Conservation (phyloP, 2,329 filamentous ascomycete genomes). For the Hymenoscyphus salicellus region DNA sequence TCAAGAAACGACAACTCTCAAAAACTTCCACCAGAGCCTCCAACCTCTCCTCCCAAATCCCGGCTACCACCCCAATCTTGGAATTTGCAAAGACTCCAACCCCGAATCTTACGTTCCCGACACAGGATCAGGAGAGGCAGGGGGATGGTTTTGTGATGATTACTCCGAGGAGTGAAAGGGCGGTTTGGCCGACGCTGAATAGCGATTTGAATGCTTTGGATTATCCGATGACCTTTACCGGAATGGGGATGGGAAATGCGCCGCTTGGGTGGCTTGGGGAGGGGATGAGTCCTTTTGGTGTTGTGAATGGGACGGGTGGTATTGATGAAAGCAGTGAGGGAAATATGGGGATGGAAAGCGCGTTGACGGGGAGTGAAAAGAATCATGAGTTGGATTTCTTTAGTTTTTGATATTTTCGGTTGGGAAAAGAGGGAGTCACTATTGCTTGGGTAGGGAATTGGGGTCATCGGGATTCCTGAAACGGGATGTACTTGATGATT, state of each 20-base stretch:
- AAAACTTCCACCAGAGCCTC: slow-evolving; percentile 12
- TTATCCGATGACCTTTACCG: slow-evolving; percentile 21
- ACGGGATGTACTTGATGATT: background rate
- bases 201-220: slow-evolving; percentile 18
- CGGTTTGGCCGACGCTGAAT: slow-evolving; percentile 18
- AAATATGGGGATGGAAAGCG: background rate
- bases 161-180: slow-evolving; percentile 16
- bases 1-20: slow-evolving; percentile 22
- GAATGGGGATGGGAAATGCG: background rate
- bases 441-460: background rate
- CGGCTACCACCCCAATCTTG: background rate
- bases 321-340: background rate
- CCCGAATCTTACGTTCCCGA: background rate
- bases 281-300: slow-evolving; percentile 6
- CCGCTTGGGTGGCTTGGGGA: slow-evolving; percentile 11
- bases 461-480: background rate
- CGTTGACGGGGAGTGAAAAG: slow-evolving; percentile 23
- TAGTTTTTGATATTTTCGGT: slow-evolving; percentile 32
- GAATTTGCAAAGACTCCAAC: background rate
- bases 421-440: background rate
- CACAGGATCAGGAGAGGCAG: background rate
- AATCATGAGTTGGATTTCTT: slow-evolving; percentile 44
- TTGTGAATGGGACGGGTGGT: background rate
- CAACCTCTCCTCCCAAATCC: background rate
- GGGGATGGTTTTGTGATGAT: slow-evolving; percentile 20